phyloP scores from a whole-genome alignment of 176 grass and related monocot genomes.

The Ampelocalamus luodianensis region DNA sequence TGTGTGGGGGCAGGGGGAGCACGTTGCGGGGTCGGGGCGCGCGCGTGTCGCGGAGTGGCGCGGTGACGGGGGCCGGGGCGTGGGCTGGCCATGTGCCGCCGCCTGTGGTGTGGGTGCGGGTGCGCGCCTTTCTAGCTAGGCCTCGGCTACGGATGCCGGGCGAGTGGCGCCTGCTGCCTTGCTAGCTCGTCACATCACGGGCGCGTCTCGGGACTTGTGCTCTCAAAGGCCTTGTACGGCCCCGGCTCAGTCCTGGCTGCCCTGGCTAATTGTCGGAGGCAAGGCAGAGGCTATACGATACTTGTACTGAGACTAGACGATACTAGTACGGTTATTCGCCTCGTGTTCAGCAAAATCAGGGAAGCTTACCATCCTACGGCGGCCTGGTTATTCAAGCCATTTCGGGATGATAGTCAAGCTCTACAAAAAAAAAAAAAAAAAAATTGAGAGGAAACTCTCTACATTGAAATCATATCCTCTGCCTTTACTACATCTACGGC shows the following conservation, averaged over 20 bases:
- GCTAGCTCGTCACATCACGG: background rate
- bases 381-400: too few relatives aligned
- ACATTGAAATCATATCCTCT: too few relatives aligned
- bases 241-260: background rate
- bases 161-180: background rate
- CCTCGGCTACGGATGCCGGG: background rate
- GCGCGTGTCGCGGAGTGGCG: background rate
- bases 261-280: background rate
- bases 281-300: too few relatives aligned
- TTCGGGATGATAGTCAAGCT: too few relatives aligned
- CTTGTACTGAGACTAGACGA: background rate
- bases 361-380: too few relatives aligned
- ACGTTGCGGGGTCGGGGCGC: background rate
- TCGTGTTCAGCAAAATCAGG: too few relatives aligned
- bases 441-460: too few relatives aligned
- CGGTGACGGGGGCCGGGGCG: background rate
- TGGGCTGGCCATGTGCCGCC: background rate
- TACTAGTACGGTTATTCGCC: background rate
- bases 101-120: background rate
- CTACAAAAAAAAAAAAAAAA: too few relatives aligned
- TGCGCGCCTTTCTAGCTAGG: background rate
- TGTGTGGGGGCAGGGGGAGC: background rate
- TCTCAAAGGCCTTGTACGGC: background rate
- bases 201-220: background rate
- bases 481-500: too few relatives aligned